Base-by-base conservation (phyloP, 1,284 basidiomycete species). In the Heterobasidion irregulare region DNA sequence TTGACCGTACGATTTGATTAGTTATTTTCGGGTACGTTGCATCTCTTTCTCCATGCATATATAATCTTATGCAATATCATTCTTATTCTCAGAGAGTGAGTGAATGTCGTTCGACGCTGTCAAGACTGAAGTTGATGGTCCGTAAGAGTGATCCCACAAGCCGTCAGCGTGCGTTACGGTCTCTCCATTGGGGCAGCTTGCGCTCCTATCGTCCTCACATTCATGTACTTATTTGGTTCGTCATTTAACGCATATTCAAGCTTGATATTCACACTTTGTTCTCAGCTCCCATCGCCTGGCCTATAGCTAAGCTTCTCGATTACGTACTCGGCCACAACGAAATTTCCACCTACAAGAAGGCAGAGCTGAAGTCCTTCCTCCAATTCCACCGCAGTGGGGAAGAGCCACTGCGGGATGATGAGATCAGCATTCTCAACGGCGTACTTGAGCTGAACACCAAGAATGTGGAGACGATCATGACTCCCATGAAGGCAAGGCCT, bases 311-410 rank as follows among this genome's bases (percentile, higher is more conserved):
- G 66, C 74, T 96, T 0, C 82, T 96, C 38, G 94, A 96, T 67
- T 77, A 71, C 47, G 78, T 86, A 1, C 83, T 96, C 1, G 94
- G 94, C 34, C 75, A 72, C 2, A 75, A 84, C 60, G 86, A 88
- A 60, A 74, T 77, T 0, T 79, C 88, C 57, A 93, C 89, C 0
- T 95, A 94, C 75, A 93, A 94, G 66, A 94, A 94, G 68, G 90
- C 91, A 0, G 91, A 96, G 66, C 80, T 98, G 47, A 94, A 92
- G 71, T 92, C 89, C 0, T 98, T 98, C 72, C 79, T 98, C 33
- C 89, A 94, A 65, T 92, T 95, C 71, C 92, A 95, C 71, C 77
- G 92, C 53, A 84, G 87, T 43, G 85, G 93, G 48, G 84, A 92
- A 67, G 88, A 96, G 66, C 92, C 94, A 0, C 76, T 96, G 16